Conservation (phyloP, 2,329 filamentous ascomycete genomes). For the Microcyclosporella mali region DNA sequence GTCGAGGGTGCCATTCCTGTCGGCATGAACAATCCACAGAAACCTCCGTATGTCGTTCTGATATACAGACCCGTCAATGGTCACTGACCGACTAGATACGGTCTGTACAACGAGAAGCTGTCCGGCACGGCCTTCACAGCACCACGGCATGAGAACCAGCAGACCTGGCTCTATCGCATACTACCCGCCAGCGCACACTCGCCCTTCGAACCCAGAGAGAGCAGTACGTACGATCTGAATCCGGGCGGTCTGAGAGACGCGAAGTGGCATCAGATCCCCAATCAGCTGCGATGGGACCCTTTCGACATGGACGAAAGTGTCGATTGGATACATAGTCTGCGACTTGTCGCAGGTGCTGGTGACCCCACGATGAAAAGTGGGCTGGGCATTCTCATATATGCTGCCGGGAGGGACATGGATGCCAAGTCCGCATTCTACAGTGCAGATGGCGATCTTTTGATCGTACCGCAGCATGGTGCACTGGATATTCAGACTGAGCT, state of each 20-base stretch:
- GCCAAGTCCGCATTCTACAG: constrained; percentile 74
- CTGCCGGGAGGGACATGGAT: constrained; percentile 71
- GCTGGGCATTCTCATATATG: constrained; percentile 73
- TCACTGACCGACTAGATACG: constrained; percentile 38
- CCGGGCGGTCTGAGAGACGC: constrained; percentile 35
- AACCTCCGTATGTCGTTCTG: constrained; percentile 47
- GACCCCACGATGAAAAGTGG: constrained; percentile 74
- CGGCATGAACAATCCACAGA: constrained; percentile 75
- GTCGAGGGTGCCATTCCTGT: constrained; percentile 67
- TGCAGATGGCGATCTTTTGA: constrained; percentile 63
- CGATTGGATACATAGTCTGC: constrained; percentile 63
- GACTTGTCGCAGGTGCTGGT: constrained; percentile 70
- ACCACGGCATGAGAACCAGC: constrained; percentile 51
- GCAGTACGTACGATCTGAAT: constrained; percentile 46
- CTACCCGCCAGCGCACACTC: constrained; percentile 54
- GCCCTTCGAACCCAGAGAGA: constrained; percentile 47
- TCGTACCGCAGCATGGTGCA: constrained; percentile 58
- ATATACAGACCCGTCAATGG: too few species aligned
- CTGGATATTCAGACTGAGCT: constrained; percentile 65
- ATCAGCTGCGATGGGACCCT: constrained; percentile 74
- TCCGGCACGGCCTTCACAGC: constrained; percentile 57
- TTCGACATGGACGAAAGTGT: constrained; percentile 66
- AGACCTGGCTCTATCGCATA: constrained; percentile 54
- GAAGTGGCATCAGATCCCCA: constrained; percentile 65
- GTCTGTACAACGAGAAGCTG: constrained; percentile 70